Evolutionary conservation across 805 yeast genomes (phyloP), one percentile per base, ranked within the genome.

Genomic region (Lipomyces anomalus): DNA sequence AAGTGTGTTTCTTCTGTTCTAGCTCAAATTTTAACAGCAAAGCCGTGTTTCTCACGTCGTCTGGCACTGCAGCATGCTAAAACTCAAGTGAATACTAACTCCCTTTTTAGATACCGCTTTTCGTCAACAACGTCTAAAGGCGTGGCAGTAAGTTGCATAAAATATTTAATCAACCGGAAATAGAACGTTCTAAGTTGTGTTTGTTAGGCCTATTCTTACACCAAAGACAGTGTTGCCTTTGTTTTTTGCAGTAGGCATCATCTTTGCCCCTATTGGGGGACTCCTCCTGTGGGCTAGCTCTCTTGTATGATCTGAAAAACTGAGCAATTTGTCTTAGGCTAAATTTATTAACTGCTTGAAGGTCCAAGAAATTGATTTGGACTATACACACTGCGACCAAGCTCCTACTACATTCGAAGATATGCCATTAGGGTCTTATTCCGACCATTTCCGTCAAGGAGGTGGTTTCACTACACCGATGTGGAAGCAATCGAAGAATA

Each of bases 231-330:
- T 90, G 38, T 74, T 92, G 37, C 97, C 97, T 2, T 70, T 90
- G 42, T 71, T 92, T 45, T 72, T 88, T 39, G 54, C 83, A 21
- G 67, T 85, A 35, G 86, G 94, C 1, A 69, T 86, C 20, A 72
- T 92, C 3, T 88, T 89, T 67, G 85, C 92, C 1, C 96, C 97
- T 1, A 74, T 92, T 40, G 98, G 98, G 3, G 82, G 89, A 24
- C 94, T 86, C 13, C 74, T 92, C 46, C 65, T 88, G 23, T 76
- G 75, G 54, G 82, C 94, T n/a, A 76, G 87, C n/a, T 74, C 78
- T 62, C 40, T n/a, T n/a, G n/a, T n/a, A n/a, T n/a, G n/a, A n/a
- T n/a, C n/a, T 28, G 32, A 28, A 11, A 28, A 28, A n/a, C 11
- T 28, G 11, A n/a, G 11, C 11, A n/a, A 28, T 11, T 11, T n/a